phyloP scores from a whole-genome alignment of 2,329 filamentous ascomycete species.

The Bipolaris sorokiniana region DNA sequence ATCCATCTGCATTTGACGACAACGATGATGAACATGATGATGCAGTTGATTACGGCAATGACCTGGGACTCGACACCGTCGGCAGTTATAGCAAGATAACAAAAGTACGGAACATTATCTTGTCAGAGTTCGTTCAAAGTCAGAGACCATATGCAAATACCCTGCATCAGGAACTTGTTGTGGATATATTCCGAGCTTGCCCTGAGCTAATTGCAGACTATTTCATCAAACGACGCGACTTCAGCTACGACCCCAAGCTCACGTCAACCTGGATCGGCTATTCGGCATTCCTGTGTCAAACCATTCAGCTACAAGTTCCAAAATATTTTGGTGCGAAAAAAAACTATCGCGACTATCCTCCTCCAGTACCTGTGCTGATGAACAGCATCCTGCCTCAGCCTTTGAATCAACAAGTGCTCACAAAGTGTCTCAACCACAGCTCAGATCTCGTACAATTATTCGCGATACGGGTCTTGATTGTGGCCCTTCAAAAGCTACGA shows the following conservation, averaged over 20 bases:
- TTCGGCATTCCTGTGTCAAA: slow-evolving; percentile 83
- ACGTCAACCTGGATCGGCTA: slow-evolving; percentile 96
- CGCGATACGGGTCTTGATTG: slow-evolving; percentile 76
- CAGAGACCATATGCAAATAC: slow-evolving; percentile 83
- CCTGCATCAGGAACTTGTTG: slow-evolving; percentile 79
- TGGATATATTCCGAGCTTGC: slow-evolving; percentile 78
- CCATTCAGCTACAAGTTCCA: slow-evolving; percentile 76
- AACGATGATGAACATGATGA: slow-evolving; percentile 53
- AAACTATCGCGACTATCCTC: slow-evolving; percentile 70
- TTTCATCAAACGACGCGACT: slow-evolving; percentile 75
- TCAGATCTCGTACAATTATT: slow-evolving; percentile 84
- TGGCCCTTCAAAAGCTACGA: slow-evolving; percentile 79
- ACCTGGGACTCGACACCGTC: slow-evolving; percentile 71
- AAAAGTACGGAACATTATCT: slow-evolving; percentile 77
- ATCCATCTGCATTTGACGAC: slow-evolving; percentile 72
- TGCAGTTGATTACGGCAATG: slow-evolving; percentile 58
- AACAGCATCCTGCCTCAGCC: slow-evolving; percentile 87
- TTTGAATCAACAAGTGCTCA: slow-evolving; percentile 78
- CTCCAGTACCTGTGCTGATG: slow-evolving; percentile 77
- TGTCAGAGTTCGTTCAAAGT: slow-evolving; percentile 78
- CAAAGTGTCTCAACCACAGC: slow-evolving; percentile 78
- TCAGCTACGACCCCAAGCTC: slow-evolving; percentile 88
- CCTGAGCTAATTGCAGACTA: slow-evolving; percentile 90
- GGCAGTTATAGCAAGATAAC: slow-evolving; percentile 73
- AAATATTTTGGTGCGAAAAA: slow-evolving; percentile 70